phyloP scores from a whole-genome alignment of 192 early-diverging fungal genomes.

The Linnemannia schmuckeri region DNA sequence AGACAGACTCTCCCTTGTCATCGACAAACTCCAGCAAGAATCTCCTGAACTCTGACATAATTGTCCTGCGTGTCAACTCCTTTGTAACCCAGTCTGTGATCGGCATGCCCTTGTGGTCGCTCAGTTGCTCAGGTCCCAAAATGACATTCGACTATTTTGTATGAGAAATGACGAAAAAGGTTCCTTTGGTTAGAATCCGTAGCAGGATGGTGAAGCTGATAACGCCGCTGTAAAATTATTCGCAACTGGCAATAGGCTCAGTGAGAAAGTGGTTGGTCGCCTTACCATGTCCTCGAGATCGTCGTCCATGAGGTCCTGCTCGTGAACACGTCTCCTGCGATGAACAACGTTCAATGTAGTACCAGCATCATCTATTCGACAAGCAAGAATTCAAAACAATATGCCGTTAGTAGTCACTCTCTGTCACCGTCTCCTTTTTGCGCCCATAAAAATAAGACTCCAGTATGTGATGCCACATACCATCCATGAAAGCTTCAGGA shows the following conservation, averaged over 20 bases:
- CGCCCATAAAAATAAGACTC: background rate
- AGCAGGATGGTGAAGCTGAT: background rate
- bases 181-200: background rate
- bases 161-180: background rate
- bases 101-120: constrained; percentile 84
- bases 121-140: constrained; percentile 74
- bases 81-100: constrained; percentile 90
- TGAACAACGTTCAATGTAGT: constrained; percentile 34
- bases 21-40: constrained; percentile 92
- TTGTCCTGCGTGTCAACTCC: constrained; percentile 86
- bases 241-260: background rate
- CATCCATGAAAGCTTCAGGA: constrained; percentile 91
- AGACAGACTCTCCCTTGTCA: constrained; percentile 89
- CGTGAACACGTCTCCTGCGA: constrained; percentile 50
- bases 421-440: background rate
- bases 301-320: constrained; percentile 51
- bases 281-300: constrained; percentile 52
- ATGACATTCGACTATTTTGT: constrained; percentile 37
- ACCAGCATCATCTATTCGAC: constrained; percentile 22
- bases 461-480: constrained; percentile 21
- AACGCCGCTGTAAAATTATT: background rate
- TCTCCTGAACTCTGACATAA: constrained; percentile 87
- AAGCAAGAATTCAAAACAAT: background rate
- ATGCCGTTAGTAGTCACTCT: background rate
- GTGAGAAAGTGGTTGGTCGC: background rate